Conservation (phyloP, 2,329 filamentous ascomycete species). For the Ascochyta koolunga region DNA sequence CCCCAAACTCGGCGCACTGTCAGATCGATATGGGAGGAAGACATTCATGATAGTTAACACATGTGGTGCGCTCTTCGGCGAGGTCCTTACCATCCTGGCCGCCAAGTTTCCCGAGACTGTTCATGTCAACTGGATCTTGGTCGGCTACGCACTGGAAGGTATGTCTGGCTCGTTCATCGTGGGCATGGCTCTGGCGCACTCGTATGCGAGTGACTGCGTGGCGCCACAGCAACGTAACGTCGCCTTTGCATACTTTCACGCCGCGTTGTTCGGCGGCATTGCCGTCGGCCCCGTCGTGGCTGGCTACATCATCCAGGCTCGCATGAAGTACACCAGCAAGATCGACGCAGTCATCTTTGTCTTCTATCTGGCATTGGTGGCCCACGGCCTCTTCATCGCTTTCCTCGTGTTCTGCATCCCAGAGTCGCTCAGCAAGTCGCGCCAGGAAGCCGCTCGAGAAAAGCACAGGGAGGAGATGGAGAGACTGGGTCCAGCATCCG, state of each 20-base stretch:
- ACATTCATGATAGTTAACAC: conserved; percentile 75
- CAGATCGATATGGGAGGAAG: conserved; percentile 84
- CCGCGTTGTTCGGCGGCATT: conserved; percentile 85
- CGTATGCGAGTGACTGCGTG: conserved; percentile 90
- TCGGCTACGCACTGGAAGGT: conserved; percentile 81
- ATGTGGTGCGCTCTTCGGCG: conserved; percentile 73
- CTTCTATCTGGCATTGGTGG: conserved; percentile 79
- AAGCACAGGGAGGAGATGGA: conserved; percentile 61
- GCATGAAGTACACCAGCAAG: conserved; percentile 47
- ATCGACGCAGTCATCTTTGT: conserved; percentile 78
- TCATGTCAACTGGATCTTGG: conserved; percentile 77
- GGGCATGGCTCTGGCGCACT: conserved; percentile 77
- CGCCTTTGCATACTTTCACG: conserved; percentile 87
- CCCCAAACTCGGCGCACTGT: conserved; percentile 82
- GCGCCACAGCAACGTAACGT: conserved; percentile 79
- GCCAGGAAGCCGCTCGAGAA: conserved; percentile 72
- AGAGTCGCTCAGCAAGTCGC: conserved; percentile 79
- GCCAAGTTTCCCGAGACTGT: conserved; percentile 75
- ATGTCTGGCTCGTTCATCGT: conserved; percentile 87
- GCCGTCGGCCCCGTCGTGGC: conserved; percentile 84
- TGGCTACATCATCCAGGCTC: conserved; percentile 74
- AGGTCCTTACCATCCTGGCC: conserved; percentile 78
- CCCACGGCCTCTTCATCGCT: conserved; percentile 75
- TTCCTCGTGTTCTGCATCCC: conserved; percentile 76
- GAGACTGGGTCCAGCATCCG: conserved; percentile 40